Base-by-base conservation (phyloP, 495 filamentous ascomycete genomes). In the Neurospora tetrasperma region DNA sequence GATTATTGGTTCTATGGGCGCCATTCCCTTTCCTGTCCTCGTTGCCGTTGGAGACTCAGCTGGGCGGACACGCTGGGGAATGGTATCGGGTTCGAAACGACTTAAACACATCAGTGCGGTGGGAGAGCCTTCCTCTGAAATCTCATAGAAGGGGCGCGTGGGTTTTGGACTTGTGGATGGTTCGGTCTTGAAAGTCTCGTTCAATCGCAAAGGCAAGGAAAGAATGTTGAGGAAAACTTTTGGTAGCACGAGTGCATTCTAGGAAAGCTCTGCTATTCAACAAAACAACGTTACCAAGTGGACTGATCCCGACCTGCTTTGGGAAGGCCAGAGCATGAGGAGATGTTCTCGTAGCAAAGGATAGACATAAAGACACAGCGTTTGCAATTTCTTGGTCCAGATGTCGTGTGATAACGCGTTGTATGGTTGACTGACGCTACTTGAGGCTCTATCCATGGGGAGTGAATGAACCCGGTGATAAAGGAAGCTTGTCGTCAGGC, bases 11-110 rank as follows among this genome's bases (percentile, higher is more conserved):
- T 2, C 18, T 1, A 11, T 35, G 2, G 35, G 35, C 40, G 1
- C 3, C 18, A n/a, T 77, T 83, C 12, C 12, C 1, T 42, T 14
- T 73, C 83, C 83, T 81, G 0, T 85, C 2, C 0, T 85, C 68
- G 40, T 35, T 35, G 5, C 2, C 35, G 2, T 35, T 5, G 5
- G 35, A 35, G 35, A 2, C 5, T 4, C 35, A 35, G 35, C 35
- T 35, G 5, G 2, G 35, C 5, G 35, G 35, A 35, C 35, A 35
- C 2, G 5, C 35, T 35, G 35, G 35, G 5, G 2, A 5, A 35
- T 3, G 35, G 5, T 35, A 1, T 35, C 2, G 35, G 5, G 35
- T 35, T 35, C 2, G 35, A 35, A 35, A 1, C 3, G 35, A 35
- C 0, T 35, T 35, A 2, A 35, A 2, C 35, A 35, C 35, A n/a